These are phyloP conservation scores for Rossbeevera mucosa DNA, from an alignment of 768 basidiomycete genomes.

Conservation along the genomic window DNA sequence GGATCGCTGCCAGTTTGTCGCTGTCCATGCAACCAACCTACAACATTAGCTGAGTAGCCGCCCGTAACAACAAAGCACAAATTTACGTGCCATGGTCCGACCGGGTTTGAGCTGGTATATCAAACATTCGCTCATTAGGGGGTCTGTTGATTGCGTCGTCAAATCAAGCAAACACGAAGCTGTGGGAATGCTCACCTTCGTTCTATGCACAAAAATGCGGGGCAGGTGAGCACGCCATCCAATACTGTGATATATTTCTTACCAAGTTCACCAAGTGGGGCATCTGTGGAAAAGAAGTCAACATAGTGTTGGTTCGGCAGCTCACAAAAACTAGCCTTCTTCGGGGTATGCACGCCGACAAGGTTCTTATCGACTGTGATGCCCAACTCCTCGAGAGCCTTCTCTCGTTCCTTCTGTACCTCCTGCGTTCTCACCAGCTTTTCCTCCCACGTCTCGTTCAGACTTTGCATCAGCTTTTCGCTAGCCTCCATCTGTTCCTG, in stretches of 20 bases:
- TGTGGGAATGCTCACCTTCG: constrained; percentile 49
- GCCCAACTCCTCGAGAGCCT: constrained; percentile 94
- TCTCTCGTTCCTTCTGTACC: constrained; percentile 95
- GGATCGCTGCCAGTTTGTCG: constrained; percentile 78
- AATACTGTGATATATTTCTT: constrained; percentile 31
- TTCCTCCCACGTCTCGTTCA: constrained; percentile 97
- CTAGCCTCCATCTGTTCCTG: constrained; percentile 95
- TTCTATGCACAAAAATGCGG: constrained; percentile 40
- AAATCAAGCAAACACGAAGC: constrained; percentile 3
- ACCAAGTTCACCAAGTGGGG: constrained; percentile 92
- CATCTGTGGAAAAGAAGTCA: constrained; percentile 50
- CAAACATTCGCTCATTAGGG: constrained; percentile 93
- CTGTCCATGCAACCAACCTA: constrained; percentile 88
- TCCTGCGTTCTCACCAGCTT: constrained; percentile 88
- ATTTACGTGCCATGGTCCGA: constrained; percentile 57
- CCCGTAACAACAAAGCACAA: constrained; percentile 1
- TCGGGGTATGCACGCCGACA: constrained; percentile 96
- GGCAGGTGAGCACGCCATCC: constrained; percentile 11
- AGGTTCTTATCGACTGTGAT: constrained; percentile 96
- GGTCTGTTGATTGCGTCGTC: constrained; percentile 50
- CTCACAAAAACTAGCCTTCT: constrained; percentile 52
- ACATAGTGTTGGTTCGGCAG: constrained; percentile 3
- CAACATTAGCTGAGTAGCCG: constrained; percentile 11
- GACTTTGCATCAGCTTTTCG: constrained; percentile 90
- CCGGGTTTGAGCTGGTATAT: constrained; percentile 91